A percentile compares a stretch with the other conserved stretches of the same genome.
Conservation (phyloP, 192 early-diverging fungal species). For the Geranomyces michiganensis region DNA sequence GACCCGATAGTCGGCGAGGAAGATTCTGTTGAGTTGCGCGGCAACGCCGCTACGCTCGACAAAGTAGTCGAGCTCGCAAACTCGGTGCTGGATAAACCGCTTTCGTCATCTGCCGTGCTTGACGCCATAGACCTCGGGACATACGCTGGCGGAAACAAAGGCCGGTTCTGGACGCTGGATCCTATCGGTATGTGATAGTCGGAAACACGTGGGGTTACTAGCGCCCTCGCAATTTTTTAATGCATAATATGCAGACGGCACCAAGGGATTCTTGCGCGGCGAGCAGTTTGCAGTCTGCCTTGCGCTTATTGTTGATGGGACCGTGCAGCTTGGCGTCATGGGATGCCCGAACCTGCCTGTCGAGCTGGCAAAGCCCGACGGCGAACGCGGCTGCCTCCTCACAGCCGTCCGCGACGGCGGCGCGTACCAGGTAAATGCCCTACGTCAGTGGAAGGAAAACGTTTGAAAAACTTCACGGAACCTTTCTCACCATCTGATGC, state of each 20-base stretch:
- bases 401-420: conserved; percentile 86
- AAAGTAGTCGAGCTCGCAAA: conserved; percentile 84
- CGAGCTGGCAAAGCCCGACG: conserved; percentile 61
- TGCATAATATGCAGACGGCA: conserved; percentile 89
- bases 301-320: conserved; percentile 85
- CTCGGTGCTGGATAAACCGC: conserved; percentile 54
- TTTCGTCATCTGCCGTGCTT: conserved; percentile 48
- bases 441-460: neutral
- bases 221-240: neutral
- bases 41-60: conserved; percentile 69
- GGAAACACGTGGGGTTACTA: neutral
- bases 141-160: conserved; percentile 74
- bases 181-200: conserved; percentile 50
- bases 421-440: conserved; percentile 75
- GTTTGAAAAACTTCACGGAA: neutral
- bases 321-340: conserved; percentile 87
- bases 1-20: conserved; percentile 97
- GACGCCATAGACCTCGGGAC: conserved; percentile 90
- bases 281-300: conserved; percentile 98
- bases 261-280: conserved; percentile 96
- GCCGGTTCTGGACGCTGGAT: conserved; percentile 72
- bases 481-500: neutral
- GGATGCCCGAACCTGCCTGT: conserved; percentile 73
- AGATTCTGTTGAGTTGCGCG: conserved; percentile 83
- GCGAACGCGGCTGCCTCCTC: conserved; percentile 79